Conservation (phyloP, 768 basidiomycete species). For the Boletus insuetus region DNA sequence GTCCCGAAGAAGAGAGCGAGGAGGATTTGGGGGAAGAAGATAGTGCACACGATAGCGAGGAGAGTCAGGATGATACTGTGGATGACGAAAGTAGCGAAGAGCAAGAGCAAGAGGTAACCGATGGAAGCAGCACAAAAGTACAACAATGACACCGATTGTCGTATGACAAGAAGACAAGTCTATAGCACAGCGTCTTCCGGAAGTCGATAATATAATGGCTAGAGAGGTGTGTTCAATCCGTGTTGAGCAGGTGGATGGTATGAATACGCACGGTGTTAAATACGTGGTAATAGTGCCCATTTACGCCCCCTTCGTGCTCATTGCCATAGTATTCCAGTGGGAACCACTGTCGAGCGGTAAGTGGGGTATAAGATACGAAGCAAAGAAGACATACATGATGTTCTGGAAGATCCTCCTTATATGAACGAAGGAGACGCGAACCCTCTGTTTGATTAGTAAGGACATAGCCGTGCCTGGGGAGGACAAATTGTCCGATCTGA, state of each 20-base stretch:
- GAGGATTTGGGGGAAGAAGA: constrained; percentile 26
- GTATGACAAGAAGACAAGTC: neutral
- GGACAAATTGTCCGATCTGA: constrained; percentile 81
- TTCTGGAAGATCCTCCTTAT: constrained; percentile 63
- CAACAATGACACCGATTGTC: constrained; percentile 10
- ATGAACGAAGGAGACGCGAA: constrained; percentile 64
- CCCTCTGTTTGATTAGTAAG: constrained; percentile 57
- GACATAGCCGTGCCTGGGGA: constrained; percentile 56
- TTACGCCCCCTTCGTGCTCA: constrained; percentile 51
- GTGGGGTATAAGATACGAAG: neutral
- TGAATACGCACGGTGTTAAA: constrained; percentile 57
- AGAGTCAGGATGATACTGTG: constrained; percentile 27
- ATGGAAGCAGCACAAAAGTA: constrained; percentile 11
- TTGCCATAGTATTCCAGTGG: constrained; percentile 67
- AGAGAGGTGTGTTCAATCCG: neutral
- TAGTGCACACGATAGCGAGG: constrained; percentile 26
- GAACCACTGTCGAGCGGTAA: constrained; percentile 58
- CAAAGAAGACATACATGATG: constrained; percentile 49
- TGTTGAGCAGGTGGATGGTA: neutral
- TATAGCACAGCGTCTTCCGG: constrained; percentile 44
- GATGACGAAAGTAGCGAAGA: constrained; percentile 19
- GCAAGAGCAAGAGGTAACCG: constrained; percentile 18
- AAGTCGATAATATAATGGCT: constrained; percentile 56
- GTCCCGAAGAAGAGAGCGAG: constrained; percentile 34
- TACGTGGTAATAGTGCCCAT: constrained; percentile 77